These are phyloP conservation scores for Didymella segeticola DNA, from an alignment of 2,329 filamentous ascomycete genomes.

Conservation along the genomic window DNA sequence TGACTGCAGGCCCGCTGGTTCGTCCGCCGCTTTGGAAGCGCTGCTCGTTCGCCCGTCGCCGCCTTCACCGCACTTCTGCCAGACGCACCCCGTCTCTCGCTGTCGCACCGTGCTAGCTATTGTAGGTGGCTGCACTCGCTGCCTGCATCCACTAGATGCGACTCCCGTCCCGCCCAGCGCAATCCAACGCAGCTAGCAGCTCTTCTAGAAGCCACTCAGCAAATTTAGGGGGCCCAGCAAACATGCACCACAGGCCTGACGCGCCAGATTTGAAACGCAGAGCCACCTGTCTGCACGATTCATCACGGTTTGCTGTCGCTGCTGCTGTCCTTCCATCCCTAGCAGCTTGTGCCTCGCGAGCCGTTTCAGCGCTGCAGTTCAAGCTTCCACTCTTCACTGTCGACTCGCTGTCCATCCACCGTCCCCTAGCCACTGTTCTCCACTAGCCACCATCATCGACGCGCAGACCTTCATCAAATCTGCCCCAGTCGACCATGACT, in stretches of 20 bases:
- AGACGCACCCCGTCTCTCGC: conserved; percentile 8
- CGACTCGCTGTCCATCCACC: conserved; percentile 6
- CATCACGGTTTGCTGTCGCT: conserved; percentile 15
- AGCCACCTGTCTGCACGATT: conserved; percentile 20
- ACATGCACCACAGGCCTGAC: conserved; percentile 21
- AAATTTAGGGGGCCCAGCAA: conserved; percentile 39
- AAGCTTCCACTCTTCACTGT: neutral
- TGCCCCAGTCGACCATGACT: conserved; percentile 23
- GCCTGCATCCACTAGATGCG: conserved; percentile 28
- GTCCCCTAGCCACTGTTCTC: neutral
- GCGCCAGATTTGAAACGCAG: conserved; percentile 35
- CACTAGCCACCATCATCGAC: conserved; percentile 10
- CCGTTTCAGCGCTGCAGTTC: conserved; percentile 23
- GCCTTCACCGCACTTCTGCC: conserved; percentile 13
- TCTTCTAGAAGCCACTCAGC: conserved; percentile 49
- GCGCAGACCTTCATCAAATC: conserved; percentile 5
- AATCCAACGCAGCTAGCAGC: conserved; percentile 35
- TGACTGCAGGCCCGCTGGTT: conserved; percentile 19
- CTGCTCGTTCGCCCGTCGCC: conserved; percentile 7
- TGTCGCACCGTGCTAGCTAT: conserved; percentile 34
- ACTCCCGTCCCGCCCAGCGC: conserved; percentile 29
- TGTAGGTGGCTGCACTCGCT: too few species aligned
- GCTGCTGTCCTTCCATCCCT: conserved; percentile 13
- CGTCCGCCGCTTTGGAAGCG: conserved; percentile 14
- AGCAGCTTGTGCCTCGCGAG: conserved; percentile 18